Conservation (phyloP, 2,329 filamentous ascomycete genomes). For the Elsinoe australis region DNA sequence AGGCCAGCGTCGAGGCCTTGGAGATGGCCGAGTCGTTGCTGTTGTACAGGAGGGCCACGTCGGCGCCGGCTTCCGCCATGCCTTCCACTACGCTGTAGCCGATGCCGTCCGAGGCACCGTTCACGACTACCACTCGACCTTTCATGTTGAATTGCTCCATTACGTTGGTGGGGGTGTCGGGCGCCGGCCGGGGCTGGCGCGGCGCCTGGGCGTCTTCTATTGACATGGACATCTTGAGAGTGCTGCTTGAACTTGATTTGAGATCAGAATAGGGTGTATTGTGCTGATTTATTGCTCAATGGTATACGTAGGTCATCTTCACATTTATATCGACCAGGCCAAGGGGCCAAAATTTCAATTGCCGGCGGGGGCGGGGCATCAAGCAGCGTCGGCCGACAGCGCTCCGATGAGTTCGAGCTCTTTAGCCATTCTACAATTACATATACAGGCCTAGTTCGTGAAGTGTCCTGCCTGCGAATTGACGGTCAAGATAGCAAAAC, state of each 20-base stretch:
- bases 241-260: background rate
- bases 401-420: no score
- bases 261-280: background rate
- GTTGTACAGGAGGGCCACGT: slow-evolving; percentile 34
- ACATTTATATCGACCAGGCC: background rate
- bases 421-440: no score
- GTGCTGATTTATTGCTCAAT: background rate
- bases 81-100: slow-evolving; percentile 36
- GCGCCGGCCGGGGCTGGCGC: slow-evolving; percentile 24
- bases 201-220: slow-evolving; percentile 24
- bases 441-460: no score
- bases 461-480: no score
- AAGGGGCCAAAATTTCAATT: slow-evolving; percentile 10
- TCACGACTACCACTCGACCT: slow-evolving; percentile 41
- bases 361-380: slow-evolving; percentile 13
- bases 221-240: slow-evolving; percentile 29
- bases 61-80: slow-evolving; percentile 33
- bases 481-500: no score
- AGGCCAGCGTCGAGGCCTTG: slow-evolving; percentile 20
- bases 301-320: background rate
- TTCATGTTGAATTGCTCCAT: slow-evolving; percentile 23
- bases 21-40: slow-evolving; percentile 21
- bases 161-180: slow-evolving; percentile 27
- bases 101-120: slow-evolving; percentile 42
- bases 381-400: slow-evolving; percentile 3